Percentiles rank a stretch among this genome's conserved stretches.
phyloP scores from a whole-genome alignment of 225 moss, liverwort and hornwort species.

The Bryum argenteum region DNA sequence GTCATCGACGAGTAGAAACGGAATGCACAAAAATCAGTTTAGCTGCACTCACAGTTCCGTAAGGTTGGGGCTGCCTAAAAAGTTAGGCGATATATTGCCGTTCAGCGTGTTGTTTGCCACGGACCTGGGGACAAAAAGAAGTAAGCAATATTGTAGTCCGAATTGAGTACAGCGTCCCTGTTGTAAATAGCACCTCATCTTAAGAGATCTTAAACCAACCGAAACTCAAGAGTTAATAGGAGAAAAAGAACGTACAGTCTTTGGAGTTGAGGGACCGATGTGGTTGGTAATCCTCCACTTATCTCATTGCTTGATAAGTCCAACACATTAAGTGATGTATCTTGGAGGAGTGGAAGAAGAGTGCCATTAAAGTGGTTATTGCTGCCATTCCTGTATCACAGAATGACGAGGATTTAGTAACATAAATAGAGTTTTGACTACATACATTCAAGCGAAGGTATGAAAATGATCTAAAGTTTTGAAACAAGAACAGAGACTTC shows the following conservation, averaged over 20 bases:
- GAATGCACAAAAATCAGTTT: slow-evolving; percentile 1
- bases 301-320: slow-evolving; percentile 48
- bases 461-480: background rate
- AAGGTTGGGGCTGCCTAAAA: slow-evolving; percentile 42
- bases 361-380: slow-evolving; percentile 35
- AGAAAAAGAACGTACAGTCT: slow-evolving; percentile 32
- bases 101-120: slow-evolving; percentile 47
- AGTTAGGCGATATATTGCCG: slow-evolving; percentile 33
- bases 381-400: slow-evolving; percentile 45
- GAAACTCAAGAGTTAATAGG: background rate
- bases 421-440: background rate
- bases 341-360: slow-evolving; percentile 24
- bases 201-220: background rate
- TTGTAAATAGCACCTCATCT: background rate
- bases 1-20: background rate
- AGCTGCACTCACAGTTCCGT: slow-evolving; percentile 41
- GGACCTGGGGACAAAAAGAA: slow-evolving; percentile 36
- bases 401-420: background rate
- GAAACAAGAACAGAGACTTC: background rate
- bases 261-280: slow-evolving; percentile 36
- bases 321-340: slow-evolving; percentile 36
- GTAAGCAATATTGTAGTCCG: background rate
- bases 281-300: slow-evolving; percentile 32
- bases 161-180: background rate
- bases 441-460: background rate